phyloP scores from a whole-genome alignment of 768 basidiomycete genomes.

The Cystobasidium tubakii region DNA sequence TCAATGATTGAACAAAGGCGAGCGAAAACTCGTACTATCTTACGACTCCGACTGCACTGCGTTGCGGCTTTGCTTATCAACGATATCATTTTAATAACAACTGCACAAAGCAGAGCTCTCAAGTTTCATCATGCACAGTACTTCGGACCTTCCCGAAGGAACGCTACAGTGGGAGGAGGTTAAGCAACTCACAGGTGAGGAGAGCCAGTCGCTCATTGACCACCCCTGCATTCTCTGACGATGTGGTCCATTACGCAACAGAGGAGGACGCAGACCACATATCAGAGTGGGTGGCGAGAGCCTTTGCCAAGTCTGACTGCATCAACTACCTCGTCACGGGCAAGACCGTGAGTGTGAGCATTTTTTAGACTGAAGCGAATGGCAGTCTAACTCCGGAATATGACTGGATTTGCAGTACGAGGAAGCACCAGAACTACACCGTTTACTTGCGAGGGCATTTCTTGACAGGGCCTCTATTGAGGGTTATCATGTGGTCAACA shows the following conservation, averaged over 20 bases:
- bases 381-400: not conserved
- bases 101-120: too few species aligned
- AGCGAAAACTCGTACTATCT: too few species aligned
- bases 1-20: too few species aligned
- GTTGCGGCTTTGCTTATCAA: too few species aligned
- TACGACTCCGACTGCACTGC: too few species aligned
- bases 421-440: constrained; percentile 1
- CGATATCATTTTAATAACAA: too few species aligned
- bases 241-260: not conserved
- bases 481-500: not conserved
- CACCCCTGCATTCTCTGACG: not conserved
- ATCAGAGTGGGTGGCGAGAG: not conserved
- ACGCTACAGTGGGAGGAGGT: not conserved
- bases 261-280: not conserved
- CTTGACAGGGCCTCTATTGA: not conserved
- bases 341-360: too few species aligned
- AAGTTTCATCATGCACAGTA: not conserved
- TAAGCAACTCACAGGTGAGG: constrained; percentile 8
- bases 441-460: not conserved
- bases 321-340: too few species aligned
- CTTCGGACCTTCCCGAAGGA: not conserved
- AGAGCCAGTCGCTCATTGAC: not conserved
- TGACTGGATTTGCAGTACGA: not conserved
- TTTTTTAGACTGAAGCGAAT: too few species aligned
- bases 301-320: not conserved